phyloP scores from a whole-genome alignment of 2,329 filamentous ascomycete species.

The Pleomassaria siparia region DNA sequence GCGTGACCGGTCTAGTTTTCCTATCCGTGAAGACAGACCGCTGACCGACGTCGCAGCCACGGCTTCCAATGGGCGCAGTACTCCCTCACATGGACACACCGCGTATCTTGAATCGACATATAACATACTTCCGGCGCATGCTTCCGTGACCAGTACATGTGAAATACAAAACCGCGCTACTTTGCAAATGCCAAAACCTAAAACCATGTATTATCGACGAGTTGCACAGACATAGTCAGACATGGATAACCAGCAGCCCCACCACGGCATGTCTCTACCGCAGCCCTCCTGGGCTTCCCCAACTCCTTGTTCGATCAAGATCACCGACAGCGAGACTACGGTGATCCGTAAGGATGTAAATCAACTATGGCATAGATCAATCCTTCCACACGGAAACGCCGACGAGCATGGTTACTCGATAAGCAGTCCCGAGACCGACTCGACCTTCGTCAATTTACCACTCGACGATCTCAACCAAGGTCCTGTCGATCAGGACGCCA shows the following conservation, averaged over 20 bases:
- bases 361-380: background rate
- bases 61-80: background rate
- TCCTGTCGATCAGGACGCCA: constrained; percentile 37
- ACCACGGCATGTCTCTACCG: background rate
- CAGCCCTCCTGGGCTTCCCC: background rate
- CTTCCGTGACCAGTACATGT: background rate
- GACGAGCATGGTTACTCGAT: background rate
- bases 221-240: background rate
- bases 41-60: background rate
- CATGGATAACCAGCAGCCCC: background rate
- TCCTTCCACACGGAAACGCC: background rate
- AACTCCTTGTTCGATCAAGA: background rate
- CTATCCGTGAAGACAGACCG: background rate
- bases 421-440: background rate
- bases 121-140: too few species aligned
- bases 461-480: background rate
- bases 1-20: background rate
- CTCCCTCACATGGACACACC: background rate
- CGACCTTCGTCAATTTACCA: background rate
- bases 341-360: background rate
- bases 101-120: too few species aligned
- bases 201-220: background rate
- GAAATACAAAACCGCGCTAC: background rate
- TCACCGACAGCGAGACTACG: constrained; percentile 1
- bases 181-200: too few species aligned